Base-by-base conservation (phyloP, 2,329 filamentous ascomycete species). In the Amauroascus niger region DNA sequence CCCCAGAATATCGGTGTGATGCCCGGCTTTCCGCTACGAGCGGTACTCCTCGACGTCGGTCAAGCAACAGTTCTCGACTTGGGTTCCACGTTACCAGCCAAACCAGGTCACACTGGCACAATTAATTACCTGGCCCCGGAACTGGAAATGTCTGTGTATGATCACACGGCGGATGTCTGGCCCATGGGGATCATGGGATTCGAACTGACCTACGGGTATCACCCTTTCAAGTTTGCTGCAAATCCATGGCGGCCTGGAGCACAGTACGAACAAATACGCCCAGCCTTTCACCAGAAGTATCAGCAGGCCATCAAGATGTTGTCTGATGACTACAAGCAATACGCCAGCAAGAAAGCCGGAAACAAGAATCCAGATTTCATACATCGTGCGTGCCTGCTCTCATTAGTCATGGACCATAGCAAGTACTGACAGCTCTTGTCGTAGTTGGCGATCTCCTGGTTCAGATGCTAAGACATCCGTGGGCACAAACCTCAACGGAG, bases 21-120 rank as follows among this genome's bases (percentile, higher is more conserved):
- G 3, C n/a, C n/a, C n/a, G 4, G 20, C 8, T n/a, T 4, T 16
- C 18, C 39, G 3, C 49, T 22, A 8, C 49, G n/a, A 8, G 40
- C 16, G n/a, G 39, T 52, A 7, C 49, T 52, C 7, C 49, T 52
- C 18, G 49, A 52, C 35, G n/a, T 52, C 6, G 49, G 40, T 4
- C 14, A 11, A 14, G 37, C 49, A 1, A 18, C 24, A 7, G 33
- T 22, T 1, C 8, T 52, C 3, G 2, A 3, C 7, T 13, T 13
- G 6, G 9, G 18, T 18, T n/a, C n/a, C n/a, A 20, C 5, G 6
- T 14, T 52, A 45, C 13, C 3, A 8, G 2, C 49, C 2, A 33
- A 9, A 6, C 49, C 49, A 3, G 49, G 49, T 3, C 13, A 13
- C 7, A 22, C 26, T 4, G 49, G 49, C 7, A 52, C 49, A 6